Conservation (phyloP, 1,139 yeast species). For the Meyerozyma elateridarum region DNA sequence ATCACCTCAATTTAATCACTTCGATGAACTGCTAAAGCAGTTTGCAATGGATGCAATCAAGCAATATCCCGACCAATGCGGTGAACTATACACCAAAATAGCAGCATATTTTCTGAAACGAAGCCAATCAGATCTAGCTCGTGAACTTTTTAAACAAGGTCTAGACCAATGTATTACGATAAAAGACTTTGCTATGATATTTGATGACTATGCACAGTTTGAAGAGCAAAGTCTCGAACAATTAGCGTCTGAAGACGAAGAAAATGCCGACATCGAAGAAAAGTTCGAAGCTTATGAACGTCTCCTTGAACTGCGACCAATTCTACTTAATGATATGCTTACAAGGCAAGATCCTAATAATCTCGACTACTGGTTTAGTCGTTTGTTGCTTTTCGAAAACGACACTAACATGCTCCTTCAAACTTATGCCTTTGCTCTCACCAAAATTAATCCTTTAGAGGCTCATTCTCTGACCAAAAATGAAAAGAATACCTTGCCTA, state of each 20-base stretch:
- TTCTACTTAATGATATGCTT: slow-evolving; percentile 61
- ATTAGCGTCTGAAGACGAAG: slow-evolving; percentile 21
- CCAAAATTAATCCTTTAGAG: slow-evolving; percentile 59
- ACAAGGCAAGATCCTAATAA: slow-evolving; percentile 60
- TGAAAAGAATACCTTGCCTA: slow-evolving; percentile 35
- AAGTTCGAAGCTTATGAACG: slow-evolving; percentile 50
- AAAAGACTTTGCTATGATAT: slow-evolving; percentile 60
- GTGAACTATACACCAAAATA: slow-evolving; percentile 45
- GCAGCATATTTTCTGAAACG: slow-evolving; percentile 43
- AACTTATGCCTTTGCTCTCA: slow-evolving; percentile 63
- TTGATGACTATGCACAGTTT: slow-evolving; percentile 59
- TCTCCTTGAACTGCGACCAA: slow-evolving; percentile 50
- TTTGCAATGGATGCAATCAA: slow-evolving; percentile 33
- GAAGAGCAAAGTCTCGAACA: slow-evolving; percentile 48
- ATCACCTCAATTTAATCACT: slow-evolving; percentile 14
- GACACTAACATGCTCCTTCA: slow-evolving; percentile 41
- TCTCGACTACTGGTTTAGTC: slow-evolving; percentile 64
- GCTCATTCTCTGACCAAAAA: slow-evolving; percentile 27
- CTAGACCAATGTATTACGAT: slow-evolving; percentile 44
- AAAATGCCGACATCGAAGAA: slow-evolving; percentile 21
- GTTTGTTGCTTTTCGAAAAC: slow-evolving; percentile 39
- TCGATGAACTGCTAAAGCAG: slow-evolving; percentile 22
- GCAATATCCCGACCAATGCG: slow-evolving; percentile 60
- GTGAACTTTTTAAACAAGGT: slow-evolving; percentile 48
- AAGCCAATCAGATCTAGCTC: slow-evolving; percentile 35